Conservation (phyloP, 257 asterid species). For the Salvia hispanica region DNA sequence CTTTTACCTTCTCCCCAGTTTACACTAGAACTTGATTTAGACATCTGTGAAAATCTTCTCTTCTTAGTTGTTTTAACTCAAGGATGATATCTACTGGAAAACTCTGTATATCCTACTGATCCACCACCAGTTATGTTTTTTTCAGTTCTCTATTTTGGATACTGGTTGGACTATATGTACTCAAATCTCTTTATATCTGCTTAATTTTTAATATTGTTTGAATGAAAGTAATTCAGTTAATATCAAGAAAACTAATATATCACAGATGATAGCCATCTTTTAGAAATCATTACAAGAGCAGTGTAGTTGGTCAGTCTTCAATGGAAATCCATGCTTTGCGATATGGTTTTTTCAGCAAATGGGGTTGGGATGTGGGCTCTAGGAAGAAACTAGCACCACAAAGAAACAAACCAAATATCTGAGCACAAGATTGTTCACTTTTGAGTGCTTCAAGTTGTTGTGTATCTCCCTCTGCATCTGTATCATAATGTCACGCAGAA, state of each 20-base stretch:
- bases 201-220: not conserved
- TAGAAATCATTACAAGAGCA: slow-evolving; percentile 13
- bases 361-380: slow-evolving; percentile 3
- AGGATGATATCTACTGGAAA: slow-evolving; percentile 25
- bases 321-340: not conserved
- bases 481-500: slow-evolving; percentile 21
- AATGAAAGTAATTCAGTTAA: not conserved
- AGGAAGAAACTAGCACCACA: not conserved
- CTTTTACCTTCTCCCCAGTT: not conserved
- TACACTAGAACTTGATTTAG: slow-evolving; percentile 21
- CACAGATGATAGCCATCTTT: not conserved
- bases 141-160: not conserved
- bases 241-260: not conserved
- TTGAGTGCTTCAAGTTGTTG: slow-evolving; percentile 20
- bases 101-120: slow-evolving; percentile 9
- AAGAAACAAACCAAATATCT: slow-evolving; percentile 7
- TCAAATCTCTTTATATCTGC: not conserved
- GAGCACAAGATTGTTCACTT: slow-evolving; percentile 17
- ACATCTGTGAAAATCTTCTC: slow-evolving; percentile 8
- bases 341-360: not conserved
- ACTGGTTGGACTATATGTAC: slow-evolving; percentile 4
- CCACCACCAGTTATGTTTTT: not conserved
- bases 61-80: slow-evolving; percentile 9
- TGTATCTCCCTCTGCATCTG: slow-evolving; percentile 4
- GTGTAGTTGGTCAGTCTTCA: not conserved